These are phyloP conservation scores for Cytospora piceae DNA, from an alignment of 2,329 filamentous ascomycete species.

Conservation along the genomic window DNA sequence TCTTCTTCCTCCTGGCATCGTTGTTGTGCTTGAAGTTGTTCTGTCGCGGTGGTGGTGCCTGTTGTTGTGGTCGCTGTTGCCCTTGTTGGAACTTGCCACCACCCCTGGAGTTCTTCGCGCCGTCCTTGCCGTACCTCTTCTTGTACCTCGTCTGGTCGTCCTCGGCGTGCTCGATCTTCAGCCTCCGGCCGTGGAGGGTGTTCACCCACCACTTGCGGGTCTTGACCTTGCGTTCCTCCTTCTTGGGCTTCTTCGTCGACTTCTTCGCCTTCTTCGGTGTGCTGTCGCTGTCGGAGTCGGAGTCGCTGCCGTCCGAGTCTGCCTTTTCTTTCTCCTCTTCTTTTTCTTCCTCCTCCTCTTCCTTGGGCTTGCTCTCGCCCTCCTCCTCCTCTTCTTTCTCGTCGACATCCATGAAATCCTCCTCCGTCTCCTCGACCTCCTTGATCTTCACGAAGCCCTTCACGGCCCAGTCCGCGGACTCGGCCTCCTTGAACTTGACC, in stretches of 20 bases:
- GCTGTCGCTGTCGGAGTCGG: slow-evolving; percentile 18
- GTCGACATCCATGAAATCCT: slow-evolving; percentile 59
- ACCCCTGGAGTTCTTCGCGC: slow-evolving; percentile 45
- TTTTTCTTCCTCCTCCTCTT: slow-evolving; percentile 41
- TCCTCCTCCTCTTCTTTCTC: slow-evolving; percentile 49
- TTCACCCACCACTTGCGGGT: slow-evolving; percentile 83
- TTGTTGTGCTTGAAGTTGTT: slow-evolving; percentile 75
- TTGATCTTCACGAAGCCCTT: slow-evolving; percentile 78
- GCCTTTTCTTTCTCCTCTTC: slow-evolving; percentile 36
- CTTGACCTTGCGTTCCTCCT: slow-evolving; percentile 58
- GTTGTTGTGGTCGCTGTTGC: slow-evolving; percentile 3
- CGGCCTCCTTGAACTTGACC: slow-evolving; percentile 84
- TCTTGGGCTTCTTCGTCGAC: slow-evolving; percentile 39
- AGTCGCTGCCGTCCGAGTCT: slow-evolving; percentile 34
- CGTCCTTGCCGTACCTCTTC: slow-evolving; percentile 86
- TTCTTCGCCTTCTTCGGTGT: slow-evolving; percentile 15
- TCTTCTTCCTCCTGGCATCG: slow-evolving; percentile 85
- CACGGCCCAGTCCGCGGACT: slow-evolving; percentile 75
- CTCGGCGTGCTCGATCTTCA: slow-evolving; percentile 93
- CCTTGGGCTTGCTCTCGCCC: slow-evolving; percentile 44
- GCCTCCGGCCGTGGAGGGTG: slow-evolving; percentile 73
- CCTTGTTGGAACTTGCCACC: slow-evolving; percentile 14
- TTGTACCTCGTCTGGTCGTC: slow-evolving; percentile 88
- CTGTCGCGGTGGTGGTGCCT: slow-evolving; percentile 2
- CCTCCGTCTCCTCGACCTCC: slow-evolving; percentile 65